phyloP scores from a whole-genome alignment of 805 yeast species.

The Candida michaelii region DNA sequence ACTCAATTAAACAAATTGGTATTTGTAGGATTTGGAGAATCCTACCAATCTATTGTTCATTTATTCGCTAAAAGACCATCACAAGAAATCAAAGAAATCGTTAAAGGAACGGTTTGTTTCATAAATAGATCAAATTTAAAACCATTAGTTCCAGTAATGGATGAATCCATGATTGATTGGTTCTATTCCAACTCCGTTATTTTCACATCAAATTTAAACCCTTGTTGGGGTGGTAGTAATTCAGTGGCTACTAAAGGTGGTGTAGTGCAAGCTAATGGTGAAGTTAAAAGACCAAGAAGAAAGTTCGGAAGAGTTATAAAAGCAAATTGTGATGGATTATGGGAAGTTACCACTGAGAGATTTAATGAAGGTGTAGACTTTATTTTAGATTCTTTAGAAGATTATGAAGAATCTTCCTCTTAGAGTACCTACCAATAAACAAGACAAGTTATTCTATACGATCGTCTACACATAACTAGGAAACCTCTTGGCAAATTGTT shows the following conservation, averaged over 20 bases:
- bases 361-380: slow-evolving; percentile 86
- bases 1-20: slow-evolving; percentile 63
- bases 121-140: slow-evolving; percentile 68
- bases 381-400: slow-evolving; percentile 75
- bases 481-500: slow-evolving; percentile 54
- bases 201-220: slow-evolving; percentile 71
- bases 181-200: slow-evolving; percentile 81
- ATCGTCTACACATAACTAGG: slow-evolving; percentile 53
- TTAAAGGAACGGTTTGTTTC: slow-evolving; percentile 69
- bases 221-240: slow-evolving; percentile 63
- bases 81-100: slow-evolving; percentile 54
- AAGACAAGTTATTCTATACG: not conserved
- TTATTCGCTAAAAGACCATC: slow-evolving; percentile 75
- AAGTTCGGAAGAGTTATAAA: slow-evolving; percentile 88
- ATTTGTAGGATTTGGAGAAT: slow-evolving; percentile 86
- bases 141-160: slow-evolving; percentile 81
- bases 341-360: slow-evolving; percentile 74
- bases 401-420: slow-evolving; percentile 13
- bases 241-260: slow-evolving; percentile 22
- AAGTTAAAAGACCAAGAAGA: slow-evolving; percentile 72
- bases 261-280: slow-evolving; percentile 18
- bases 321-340: slow-evolving; percentile 69
- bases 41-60: slow-evolving; percentile 84
- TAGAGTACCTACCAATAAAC: too few relatives aligned
- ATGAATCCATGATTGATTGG: slow-evolving; percentile 91